A percentile compares a stretch with the other conserved stretches of the same genome.
Conservation (phyloP, 2,329 filamentous ascomycete species). For the Pyrenochaeta sp. region DNA sequence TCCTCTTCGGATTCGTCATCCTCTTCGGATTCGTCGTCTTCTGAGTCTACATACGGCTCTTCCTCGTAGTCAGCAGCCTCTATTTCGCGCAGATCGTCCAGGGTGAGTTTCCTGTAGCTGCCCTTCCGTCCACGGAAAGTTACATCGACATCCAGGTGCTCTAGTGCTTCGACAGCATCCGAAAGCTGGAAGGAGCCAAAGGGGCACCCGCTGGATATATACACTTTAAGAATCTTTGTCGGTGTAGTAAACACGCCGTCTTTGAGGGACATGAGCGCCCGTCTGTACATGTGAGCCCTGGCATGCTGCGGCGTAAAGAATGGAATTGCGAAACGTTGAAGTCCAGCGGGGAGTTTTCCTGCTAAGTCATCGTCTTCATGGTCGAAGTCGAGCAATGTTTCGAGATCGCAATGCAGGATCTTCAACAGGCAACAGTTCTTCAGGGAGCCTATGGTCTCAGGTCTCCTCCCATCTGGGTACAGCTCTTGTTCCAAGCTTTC, state of each 20-base stretch:
- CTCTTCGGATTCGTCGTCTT: neutral
- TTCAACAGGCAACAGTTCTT: constrained; percentile 1
- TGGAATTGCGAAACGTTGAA: neutral
- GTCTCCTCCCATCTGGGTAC: neutral
- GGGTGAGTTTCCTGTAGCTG: too few species aligned
- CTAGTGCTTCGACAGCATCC: too few species aligned
- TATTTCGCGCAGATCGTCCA: too few species aligned
- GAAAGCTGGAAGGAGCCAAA: too few species aligned
- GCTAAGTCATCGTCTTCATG: neutral
- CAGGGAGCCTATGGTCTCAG: constrained; percentile 9
- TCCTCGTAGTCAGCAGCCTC: too few species aligned
- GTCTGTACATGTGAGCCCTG: neutral
- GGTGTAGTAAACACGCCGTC: neutral
- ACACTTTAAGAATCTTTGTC: neutral
- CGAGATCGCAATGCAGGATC: neutral
- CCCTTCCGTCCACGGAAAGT: too few species aligned
- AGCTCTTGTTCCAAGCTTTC: neutral
- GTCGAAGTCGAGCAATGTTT: neutral
- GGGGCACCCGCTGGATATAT: too few species aligned
- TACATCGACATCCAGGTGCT: too few species aligned
- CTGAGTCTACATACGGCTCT: too few species aligned
- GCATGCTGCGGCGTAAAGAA: neutral
- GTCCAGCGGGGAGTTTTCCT: neutral
- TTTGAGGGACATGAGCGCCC: neutral
- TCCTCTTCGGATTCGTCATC: neutral